Evolutionary conservation across 2,329 filamentous ascomycete species (phyloP), one percentile per base, ranked within the genome.

Genomic region (Nothopassalora personata): DNA sequence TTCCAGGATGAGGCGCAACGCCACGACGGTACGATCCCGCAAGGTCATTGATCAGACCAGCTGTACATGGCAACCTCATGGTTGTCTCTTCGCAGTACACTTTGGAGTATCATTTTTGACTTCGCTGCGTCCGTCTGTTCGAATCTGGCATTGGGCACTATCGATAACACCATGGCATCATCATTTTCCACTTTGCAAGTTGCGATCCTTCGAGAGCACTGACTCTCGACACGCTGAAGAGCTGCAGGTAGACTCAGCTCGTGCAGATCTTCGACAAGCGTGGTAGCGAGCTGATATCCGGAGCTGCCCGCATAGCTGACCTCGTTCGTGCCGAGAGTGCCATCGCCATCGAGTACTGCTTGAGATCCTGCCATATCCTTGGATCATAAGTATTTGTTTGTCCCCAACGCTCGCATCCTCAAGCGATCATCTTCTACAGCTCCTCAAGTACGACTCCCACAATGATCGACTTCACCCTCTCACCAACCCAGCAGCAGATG

Each of bases 391-490:
- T 1, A 34, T 4, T 34, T 34, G 31, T 11, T 34, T 4, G 31
- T 34, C 11, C 8, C 31, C 36, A 13, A 43, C 36, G 15, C 11
- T n/a, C 10, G 15, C 36, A 13, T 6, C 5, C 15, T 6, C 36
- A 43, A 13, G 36, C 9, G 1, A 2, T 43, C 36, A n/a, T 13
- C 15, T n/a, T n/a, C 36, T n/a, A n/a, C 36, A 43, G 36, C 36
- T 13, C 15, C 5, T 15, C 36, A n/a, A 15, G 5, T 13, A 2
- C 36, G 15, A 13, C 7, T 13, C 5, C 19, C 49, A 57, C 5
- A 5, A 70, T 70, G 65, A 64, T 74, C 45, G 70, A 73, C 58
- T 73, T 74, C 57, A 65, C 64, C 27, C 69, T 74, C 27, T 70
- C 72, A 15, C 60, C 65, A 1, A 27, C 55, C 5, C 66, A 74